A percentile compares a stretch with the other conserved stretches of the same genome.
These are phyloP conservation scores for Malania oleifera DNA, from an alignment of 164 flowering plant genomes.

Conservation along the genomic window DNA sequence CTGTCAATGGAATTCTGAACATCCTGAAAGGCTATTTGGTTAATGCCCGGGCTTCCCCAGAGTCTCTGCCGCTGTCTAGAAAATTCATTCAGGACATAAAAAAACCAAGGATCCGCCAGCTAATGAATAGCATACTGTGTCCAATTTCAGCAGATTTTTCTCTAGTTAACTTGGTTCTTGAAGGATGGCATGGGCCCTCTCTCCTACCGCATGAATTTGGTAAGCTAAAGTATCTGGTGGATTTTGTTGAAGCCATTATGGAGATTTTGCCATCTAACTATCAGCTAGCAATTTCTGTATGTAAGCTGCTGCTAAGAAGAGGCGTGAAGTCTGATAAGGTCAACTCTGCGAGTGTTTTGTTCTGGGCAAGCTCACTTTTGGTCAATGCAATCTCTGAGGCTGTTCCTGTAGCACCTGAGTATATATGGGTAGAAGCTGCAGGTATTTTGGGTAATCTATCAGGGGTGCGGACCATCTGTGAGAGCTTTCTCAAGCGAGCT, in stretches of 20 bases:
- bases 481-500: conserved; percentile 53
- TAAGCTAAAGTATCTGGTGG: conserved; percentile 48
- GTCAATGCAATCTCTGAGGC: conserved; percentile 53
- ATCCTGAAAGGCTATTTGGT: conserved; percentile 34
- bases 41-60: conserved; percentile 24
- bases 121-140: conserved; percentile 42
- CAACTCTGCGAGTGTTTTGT: conserved; percentile 32
- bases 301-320: conserved; percentile 33
- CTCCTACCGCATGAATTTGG: conserved; percentile 49
- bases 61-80: conserved; percentile 52
- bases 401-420: conserved; percentile 70
- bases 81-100: conserved; percentile 39
- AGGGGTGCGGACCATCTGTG: conserved; percentile 29
- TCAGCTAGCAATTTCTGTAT: conserved; percentile 45
- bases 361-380: conserved; percentile 67
- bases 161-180: conserved; percentile 55
- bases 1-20: conserved; percentile 19
- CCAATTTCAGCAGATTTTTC: conserved; percentile 50
- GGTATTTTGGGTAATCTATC: conserved; percentile 31
- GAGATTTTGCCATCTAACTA: conserved; percentile 61
- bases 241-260: conserved; percentile 66
- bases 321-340: conserved; percentile 7
- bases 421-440: conserved; percentile 64
- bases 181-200: conserved; percentile 65
- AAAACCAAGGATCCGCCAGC: conserved; percentile 53